A percentile compares a stretch with the other conserved stretches of the same genome.
These are phyloP conservation scores for Delonix regia DNA, from an alignment of 306 rosid genomes.

Conservation along the genomic window DNA sequence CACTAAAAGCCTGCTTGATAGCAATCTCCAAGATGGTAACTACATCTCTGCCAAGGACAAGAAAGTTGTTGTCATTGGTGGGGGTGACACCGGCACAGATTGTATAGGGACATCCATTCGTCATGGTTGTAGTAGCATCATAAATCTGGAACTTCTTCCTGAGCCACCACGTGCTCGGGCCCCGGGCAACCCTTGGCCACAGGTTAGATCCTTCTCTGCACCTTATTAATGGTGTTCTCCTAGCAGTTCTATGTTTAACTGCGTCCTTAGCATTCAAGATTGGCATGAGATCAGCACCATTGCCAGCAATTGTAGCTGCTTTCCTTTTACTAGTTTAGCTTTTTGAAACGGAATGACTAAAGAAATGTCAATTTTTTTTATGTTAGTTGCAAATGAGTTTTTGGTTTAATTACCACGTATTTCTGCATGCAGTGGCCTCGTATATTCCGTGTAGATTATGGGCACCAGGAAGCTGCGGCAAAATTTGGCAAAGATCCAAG, in stretches of 20 bases:
- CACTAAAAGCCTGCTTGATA: conserved; percentile 97
- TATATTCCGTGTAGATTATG: conserved; percentile 87
- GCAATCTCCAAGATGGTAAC: conserved; percentile 78
- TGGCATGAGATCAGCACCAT: conserved; percentile 14
- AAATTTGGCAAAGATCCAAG: conserved; percentile 96
- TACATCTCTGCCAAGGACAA: conserved; percentile 92
- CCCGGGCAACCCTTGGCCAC: conserved; percentile 98
- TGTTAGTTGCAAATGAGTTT: not conserved
- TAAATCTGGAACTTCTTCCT: conserved; percentile 78
- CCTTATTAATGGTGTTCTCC: not conserved
- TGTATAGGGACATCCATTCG: conserved; percentile 95
- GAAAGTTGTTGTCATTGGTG: conserved; percentile 93
- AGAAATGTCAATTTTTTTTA: not conserved
- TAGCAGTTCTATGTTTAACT: not conserved
- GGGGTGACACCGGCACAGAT: conserved; percentile 99
- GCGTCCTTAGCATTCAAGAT: not conserved
- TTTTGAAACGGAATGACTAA: not conserved
- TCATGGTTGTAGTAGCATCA: conserved; percentile 70
- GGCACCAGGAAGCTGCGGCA: conserved; percentile 89
- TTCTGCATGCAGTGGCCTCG: conserved; percentile 87
- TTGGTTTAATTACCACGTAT: not conserved
- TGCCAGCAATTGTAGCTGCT: not conserved
- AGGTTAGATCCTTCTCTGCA: conserved; percentile 51
- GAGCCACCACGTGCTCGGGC: conserved; percentile 84
- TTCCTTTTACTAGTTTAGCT: not conserved